Evolutionary conservation across 805 yeast species (phyloP).

Genomic region (Kluyveromyces aestuarii): DNA sequence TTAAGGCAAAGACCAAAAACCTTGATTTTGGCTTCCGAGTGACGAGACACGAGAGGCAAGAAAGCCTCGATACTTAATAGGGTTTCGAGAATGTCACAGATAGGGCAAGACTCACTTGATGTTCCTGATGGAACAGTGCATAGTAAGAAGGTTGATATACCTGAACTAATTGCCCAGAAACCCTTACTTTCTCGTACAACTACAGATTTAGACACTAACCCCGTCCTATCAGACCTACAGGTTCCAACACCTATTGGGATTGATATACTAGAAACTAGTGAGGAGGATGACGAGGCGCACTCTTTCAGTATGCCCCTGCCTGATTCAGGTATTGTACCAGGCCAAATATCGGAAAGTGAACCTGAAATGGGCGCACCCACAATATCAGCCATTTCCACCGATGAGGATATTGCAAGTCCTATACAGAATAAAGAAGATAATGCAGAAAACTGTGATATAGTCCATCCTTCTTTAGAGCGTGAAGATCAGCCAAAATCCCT

Average conservation of each 20-base stretch:
- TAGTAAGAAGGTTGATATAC: constrained; percentile 6
- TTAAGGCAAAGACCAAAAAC: too few species aligned
- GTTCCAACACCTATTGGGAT: constrained; percentile 10
- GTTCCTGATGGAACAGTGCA: not conserved
- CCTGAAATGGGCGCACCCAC: not conserved
- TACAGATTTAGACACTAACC: constrained; percentile 23
- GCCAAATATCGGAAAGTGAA: not conserved
- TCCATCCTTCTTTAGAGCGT: not conserved
- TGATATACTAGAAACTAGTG: not conserved
- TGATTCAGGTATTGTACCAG: not conserved
- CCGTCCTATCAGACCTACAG: constrained; percentile 22
- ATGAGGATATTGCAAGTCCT: not conserved
- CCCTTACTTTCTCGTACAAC: constrained; percentile 21
- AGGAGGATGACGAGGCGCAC: not conserved
- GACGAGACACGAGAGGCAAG: not conserved
- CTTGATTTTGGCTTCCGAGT: not conserved
- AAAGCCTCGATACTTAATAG: not conserved
- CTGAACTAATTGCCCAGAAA: constrained; percentile 19
- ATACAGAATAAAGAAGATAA: not conserved
- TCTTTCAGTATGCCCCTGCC: not conserved
- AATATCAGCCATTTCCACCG: not conserved
- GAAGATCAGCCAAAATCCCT: constrained; percentile 7
- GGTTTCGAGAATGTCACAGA: not conserved
- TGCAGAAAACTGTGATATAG: not conserved
- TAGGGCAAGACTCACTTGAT: not conserved